These are phyloP conservation scores for Tubosaeta brunneosetosa DNA, from an alignment of 768 basidiomycete genomes.

Conservation along the genomic window DNA sequence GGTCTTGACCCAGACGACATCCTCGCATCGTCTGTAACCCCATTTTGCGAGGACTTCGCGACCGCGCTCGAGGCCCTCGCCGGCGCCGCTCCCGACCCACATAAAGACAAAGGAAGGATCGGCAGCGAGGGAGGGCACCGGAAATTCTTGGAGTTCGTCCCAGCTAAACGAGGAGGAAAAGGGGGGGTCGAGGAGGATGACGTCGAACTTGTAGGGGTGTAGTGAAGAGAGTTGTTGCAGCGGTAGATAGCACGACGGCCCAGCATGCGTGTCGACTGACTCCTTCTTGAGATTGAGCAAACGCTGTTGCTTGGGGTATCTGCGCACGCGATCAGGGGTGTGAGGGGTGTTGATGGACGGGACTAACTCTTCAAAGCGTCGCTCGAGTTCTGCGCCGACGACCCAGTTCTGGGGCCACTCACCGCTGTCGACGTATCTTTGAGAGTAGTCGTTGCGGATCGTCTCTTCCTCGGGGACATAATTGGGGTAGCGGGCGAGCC, in stretches of 20 bases:
- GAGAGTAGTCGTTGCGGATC: conserved; percentile 91
- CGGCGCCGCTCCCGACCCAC: conserved; percentile 92
- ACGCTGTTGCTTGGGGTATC: conserved; percentile 92
- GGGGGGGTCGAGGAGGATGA: conserved; percentile 87
- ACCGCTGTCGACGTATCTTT: conserved; percentile 84
- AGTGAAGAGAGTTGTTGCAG: conserved; percentile 52
- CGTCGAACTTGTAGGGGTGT: conserved; percentile 76
- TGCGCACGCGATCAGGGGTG: conserved; percentile 26
- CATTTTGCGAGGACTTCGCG: conserved; percentile 87
- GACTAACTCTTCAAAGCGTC: conserved; percentile 89
- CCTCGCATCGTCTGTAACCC: conserved; percentile 94
- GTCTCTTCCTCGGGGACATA: conserved; percentile 95
- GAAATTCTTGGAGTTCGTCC: conserved; percentile 78
- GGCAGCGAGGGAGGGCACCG: conserved; percentile 75
- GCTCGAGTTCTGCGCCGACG: conserved; percentile 81
- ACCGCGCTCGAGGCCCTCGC: conserved; percentile 87
- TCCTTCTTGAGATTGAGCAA: conserved; percentile 79
- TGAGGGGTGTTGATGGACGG: not conserved
- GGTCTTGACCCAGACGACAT: conserved; percentile 98
- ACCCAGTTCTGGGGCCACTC: conserved; percentile 96
- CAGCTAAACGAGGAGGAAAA: conserved; percentile 83
- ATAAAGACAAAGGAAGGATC: conserved; percentile 94
- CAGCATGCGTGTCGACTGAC: conserved; percentile 64
- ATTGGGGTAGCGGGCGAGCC: conserved; percentile 65
- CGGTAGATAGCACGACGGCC: conserved; percentile 70